A percentile compares a stretch with the other conserved stretches of the same genome.
Evolutionary conservation across 108 stramenopile genomes (phyloP).

Genomic region (Parietichytrium sp.): DNA sequence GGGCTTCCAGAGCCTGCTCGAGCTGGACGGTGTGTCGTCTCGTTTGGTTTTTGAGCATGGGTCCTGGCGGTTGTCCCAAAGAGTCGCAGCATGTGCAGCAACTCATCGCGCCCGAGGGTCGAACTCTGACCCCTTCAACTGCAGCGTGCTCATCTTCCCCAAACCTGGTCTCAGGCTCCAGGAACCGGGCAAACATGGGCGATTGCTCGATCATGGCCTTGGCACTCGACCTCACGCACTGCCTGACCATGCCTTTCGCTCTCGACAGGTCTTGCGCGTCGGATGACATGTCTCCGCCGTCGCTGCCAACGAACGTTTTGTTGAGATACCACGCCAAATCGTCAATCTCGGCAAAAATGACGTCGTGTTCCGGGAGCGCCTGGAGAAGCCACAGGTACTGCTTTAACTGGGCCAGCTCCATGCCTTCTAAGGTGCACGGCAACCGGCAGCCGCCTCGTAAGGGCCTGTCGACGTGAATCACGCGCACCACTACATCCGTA

Average conservation of each 20-base stretch:
- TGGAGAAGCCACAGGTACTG: neutral
- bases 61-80: neutral
- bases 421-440: neutral
- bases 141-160: no score
- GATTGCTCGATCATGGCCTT: neutral
- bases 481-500: no score
- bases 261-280: neutral
- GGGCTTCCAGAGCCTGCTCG: neutral
- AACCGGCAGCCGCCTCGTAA: neutral
- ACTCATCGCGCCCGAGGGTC: no score
- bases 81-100: neutral
- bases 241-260: neutral
- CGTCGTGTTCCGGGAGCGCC: neutral
- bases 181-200: neutral
- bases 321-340: no score
- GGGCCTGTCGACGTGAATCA: slow-evolving; percentile 27
- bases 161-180: no score
- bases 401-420: neutral
- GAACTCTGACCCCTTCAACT: no score
- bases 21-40: slow-evolving; percentile 6
- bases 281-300: neutral
- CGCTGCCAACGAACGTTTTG: no score
- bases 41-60: neutral
- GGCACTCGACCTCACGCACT: neutral
- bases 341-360: neutral